Percentiles rank a stretch among this genome's conserved stretches.
These are phyloP conservation scores for Licmophora abbreviata DNA, from an alignment of 108 stramenopile genomes.

Conservation along the genomic window DNA sequence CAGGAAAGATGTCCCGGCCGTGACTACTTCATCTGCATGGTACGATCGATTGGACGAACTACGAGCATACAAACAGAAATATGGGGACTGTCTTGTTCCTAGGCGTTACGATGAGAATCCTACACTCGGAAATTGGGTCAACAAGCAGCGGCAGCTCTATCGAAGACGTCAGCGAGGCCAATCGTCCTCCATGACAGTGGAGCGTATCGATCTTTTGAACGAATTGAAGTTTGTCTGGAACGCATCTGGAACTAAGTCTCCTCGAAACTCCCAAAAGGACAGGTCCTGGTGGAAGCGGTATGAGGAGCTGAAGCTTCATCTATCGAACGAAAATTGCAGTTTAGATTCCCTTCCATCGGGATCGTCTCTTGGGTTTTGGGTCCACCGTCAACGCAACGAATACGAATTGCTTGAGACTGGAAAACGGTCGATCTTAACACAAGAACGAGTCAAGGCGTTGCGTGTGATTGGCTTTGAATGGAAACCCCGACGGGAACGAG, in stretches of 20 bases:
- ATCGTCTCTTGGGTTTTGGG: constrained; percentile 28
- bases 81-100: constrained; percentile 46
- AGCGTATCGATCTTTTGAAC: constrained; percentile 32
- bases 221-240: constrained; percentile 35
- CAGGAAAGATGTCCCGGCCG: no score
- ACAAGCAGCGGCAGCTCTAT: constrained; percentile 49
- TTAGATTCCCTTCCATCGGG: constrained; percentile 4
- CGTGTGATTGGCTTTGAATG: constrained; percentile 9
- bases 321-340: constrained; percentile 4
- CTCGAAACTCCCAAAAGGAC: not conserved
- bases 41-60: constrained; percentile 23
- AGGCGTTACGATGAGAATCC: constrained; percentile 48
- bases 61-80: constrained; percentile 17
- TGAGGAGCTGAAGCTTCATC: constrained; percentile 6
- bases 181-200: constrained; percentile 23
- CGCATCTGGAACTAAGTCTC: constrained; percentile 7
- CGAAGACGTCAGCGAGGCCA: constrained; percentile 24
- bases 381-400: constrained; percentile 17
- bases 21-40: no score
- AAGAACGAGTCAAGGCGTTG: constrained; percentile 10
- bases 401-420: constrained; percentile 2
- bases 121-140: constrained; percentile 53
- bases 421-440: not conserved
- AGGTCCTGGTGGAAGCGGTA: not conserved
- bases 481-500: constrained; percentile 17